phyloP scores from a whole-genome alignment of 2,329 filamentous ascomycete genomes.

The Ilyonectria mors-panacis region DNA sequence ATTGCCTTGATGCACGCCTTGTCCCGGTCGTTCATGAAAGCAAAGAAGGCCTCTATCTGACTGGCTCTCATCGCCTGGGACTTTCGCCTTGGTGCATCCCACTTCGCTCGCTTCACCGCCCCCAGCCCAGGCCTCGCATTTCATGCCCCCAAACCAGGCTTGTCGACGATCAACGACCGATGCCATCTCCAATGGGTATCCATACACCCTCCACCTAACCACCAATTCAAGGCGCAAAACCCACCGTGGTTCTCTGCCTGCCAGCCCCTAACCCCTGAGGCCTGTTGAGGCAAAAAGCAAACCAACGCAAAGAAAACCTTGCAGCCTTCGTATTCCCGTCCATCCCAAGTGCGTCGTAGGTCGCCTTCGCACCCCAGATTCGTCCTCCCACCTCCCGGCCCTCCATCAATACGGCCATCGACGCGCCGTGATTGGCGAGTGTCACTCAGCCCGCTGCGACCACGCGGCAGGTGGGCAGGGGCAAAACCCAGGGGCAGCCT shows the following conservation, averaged over 20 bases:
- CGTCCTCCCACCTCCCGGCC: constrained; percentile 6
- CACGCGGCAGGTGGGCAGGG: constrained; percentile 25
- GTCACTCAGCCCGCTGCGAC: constrained; percentile 25
- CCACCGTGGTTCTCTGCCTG: background rate
- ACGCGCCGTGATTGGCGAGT: constrained; percentile 34
- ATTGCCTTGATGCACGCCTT: background rate
- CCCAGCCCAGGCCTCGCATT: constrained; percentile 12
- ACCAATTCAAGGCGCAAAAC: constrained; percentile 12
- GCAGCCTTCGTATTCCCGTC: constrained; percentile 19
- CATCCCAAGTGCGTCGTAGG: constrained; percentile 5
- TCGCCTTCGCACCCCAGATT: constrained; percentile 3
- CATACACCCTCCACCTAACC: constrained; percentile 4
- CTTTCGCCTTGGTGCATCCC: constrained; percentile 18
- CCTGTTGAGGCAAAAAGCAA: background rate
- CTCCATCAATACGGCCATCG: constrained; percentile 15
- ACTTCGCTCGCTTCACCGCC: constrained; percentile 22
- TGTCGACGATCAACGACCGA: constrained; percentile 16
- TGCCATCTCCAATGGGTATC: constrained; percentile 13
- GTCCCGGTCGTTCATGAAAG: background rate
- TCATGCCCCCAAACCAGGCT: constrained; percentile 22
- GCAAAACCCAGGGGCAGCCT: background rate
- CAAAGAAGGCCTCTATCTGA: background rate
- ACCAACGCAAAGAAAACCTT: background rate
- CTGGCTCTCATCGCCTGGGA: background rate
- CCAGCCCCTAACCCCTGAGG: constrained; percentile 29